Evolutionary conservation across 164 flowering plant genomes (phyloP), one percentile per base, ranked within the genome.

Genomic region (Kingdonia uniflora): DNA sequence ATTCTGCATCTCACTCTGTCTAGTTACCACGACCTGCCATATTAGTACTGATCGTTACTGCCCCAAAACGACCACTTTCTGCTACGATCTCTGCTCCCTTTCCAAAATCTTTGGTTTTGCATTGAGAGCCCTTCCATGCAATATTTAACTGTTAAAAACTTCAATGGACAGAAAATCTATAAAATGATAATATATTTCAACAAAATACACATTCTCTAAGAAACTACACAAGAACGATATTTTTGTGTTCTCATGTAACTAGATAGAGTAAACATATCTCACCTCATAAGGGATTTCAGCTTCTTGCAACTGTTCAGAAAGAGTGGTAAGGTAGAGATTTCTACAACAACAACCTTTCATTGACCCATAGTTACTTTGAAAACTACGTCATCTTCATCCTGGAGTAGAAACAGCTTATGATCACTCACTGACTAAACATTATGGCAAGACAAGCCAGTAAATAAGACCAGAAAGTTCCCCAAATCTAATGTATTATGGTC

Each of bases 11-110:
- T 14, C 99, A n/a, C 99, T 55, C 99, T 94, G 67, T 94, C 99
- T 43, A 97, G n/a, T n/a, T 89, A 42, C 99, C 99, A 68, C 99
- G 97, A 44, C 97, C 99, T 35, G 99, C 99, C 99, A 89, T 94
- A 67, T 94, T 94, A 23, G 99, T 94, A 41, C 97, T 94, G 62
- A 94, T 89, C 50, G 99, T 94, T 57, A 94, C 97, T 46, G 97
- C 95, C 26, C 86, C 88, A 51, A 84, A 72, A 51, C 99, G 99
- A 54, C 99, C 99, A 74, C 97, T 89, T 64, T 94, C 97, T 23
- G 92, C 95, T 16, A 94, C 95, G 68, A 94, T 94, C 71, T 94
- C 99, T 56, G 99, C 99, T 77, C 99, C 65, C 99, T 80, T 72
- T 94, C 99, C 57, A 89, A 97, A 71, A 89, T 94, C 68, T 94